phyloP scores from a whole-genome alignment of 257 asterid genomes.

The Lycium barbarum region DNA sequence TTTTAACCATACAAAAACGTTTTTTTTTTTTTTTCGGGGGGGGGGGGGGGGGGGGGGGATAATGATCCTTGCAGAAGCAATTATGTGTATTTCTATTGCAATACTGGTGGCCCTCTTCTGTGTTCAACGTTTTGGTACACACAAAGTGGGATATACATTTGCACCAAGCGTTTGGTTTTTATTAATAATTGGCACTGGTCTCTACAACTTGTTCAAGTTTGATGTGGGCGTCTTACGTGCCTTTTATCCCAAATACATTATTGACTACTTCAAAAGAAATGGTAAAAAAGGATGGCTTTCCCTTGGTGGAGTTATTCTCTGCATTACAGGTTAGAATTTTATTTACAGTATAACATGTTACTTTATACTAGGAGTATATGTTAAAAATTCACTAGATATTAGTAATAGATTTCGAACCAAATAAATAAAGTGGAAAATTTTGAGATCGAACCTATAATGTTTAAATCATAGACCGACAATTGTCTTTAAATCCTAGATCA shows the following conservation, averaged over 20 bases:
- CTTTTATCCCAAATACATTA: slow-evolving; percentile 55
- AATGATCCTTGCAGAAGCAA: slow-evolving; percentile 37
- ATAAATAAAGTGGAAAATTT: no score
- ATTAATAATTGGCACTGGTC: slow-evolving; percentile 49
- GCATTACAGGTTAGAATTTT: slow-evolving; percentile 47
- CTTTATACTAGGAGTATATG: no score
- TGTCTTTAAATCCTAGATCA: no score
- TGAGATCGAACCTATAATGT: no score
- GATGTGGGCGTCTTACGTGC: slow-evolving; percentile 55
- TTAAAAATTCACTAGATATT: no score
- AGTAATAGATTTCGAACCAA: no score
- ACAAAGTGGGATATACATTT: slow-evolving; percentile 65
- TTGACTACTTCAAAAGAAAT: slow-evolving; percentile 52
- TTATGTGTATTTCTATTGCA: slow-evolving; percentile 50
- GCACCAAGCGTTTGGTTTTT: slow-evolving; percentile 67
- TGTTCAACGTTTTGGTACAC: slow-evolving; percentile 65
- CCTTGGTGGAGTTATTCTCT: slow-evolving; percentile 62
- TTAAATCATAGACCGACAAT: no score
- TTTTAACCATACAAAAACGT: background rate
- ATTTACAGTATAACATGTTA: background rate
- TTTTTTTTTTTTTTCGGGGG: no score
- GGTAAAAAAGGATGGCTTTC: slow-evolving; percentile 61
- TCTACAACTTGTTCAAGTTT: slow-evolving; percentile 56
- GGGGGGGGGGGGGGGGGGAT: no score
- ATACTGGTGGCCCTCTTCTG: slow-evolving; percentile 51